Conservation (phyloP, 2,329 filamentous ascomycete genomes). For the Fusarium neocosmosporiellum region DNA sequence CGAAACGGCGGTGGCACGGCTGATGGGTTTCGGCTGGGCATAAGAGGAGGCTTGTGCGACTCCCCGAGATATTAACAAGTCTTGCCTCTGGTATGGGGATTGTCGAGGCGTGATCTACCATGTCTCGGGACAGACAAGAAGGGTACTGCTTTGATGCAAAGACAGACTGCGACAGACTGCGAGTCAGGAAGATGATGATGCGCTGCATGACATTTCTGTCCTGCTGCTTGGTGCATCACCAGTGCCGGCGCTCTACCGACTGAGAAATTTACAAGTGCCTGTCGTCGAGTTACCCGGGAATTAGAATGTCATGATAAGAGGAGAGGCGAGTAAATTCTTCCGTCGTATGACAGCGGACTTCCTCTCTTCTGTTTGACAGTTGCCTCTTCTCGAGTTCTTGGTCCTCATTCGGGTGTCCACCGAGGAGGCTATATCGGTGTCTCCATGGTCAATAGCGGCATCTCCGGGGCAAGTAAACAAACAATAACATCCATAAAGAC, state of each 20-base stretch:
- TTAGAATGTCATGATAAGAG: background rate
- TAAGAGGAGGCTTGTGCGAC: constrained; percentile 13
- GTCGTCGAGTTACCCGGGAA: background rate
- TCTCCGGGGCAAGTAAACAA: constrained; percentile 38
- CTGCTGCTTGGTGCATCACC: constrained; percentile 10
- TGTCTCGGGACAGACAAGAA: constrained; percentile 7
- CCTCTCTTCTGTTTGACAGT: background rate
- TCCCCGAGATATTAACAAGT: background rate
- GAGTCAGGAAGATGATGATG: constrained; percentile 7
- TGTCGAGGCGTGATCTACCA: constrained; percentile 12
- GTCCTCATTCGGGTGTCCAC: constrained; percentile 7
- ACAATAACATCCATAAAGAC: constrained; percentile 36
- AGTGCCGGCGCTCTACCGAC: constrained; percentile 17
- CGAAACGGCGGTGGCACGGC: constrained; percentile 7
- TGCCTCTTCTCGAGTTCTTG: background rate
- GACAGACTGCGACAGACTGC: constrained; percentile 4
- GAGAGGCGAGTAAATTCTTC: background rate
- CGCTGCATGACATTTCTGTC: constrained; percentile 19
- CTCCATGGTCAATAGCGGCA: constrained; percentile 26
- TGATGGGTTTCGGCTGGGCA: constrained; percentile 1
- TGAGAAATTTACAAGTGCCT: background rate
- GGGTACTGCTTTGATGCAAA: background rate
- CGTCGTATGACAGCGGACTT: background rate
- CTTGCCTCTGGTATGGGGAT: constrained; percentile 5
- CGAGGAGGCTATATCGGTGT: constrained; percentile 17